Percentiles rank a stretch among this genome's conserved stretches.
phyloP scores from a whole-genome alignment of 2,329 filamentous ascomycete genomes.

The Penicillium sp. region DNA sequence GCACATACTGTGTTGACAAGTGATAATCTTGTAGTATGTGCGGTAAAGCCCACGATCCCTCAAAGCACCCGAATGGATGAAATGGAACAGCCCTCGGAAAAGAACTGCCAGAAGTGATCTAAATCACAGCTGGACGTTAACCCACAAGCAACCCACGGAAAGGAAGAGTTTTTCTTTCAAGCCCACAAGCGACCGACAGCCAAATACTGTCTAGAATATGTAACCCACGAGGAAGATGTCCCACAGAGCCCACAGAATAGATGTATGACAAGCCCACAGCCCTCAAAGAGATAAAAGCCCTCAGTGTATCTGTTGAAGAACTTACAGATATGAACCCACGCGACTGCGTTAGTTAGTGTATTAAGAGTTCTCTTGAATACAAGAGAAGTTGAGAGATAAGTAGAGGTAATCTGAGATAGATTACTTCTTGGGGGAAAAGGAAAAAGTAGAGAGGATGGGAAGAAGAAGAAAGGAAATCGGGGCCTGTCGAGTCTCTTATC shows the following conservation, averaged over 20 bases:
- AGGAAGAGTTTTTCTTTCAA: constrained; percentile 39
- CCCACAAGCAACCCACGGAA: constrained; percentile 45
- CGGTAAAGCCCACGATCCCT: constrained; percentile 41
- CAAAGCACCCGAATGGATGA: constrained; percentile 34
- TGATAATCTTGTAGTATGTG: constrained; percentile 29
- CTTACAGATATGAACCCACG: constrained; percentile 36
- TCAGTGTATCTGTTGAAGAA: constrained; percentile 41
- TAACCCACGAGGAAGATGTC: constrained; percentile 43
- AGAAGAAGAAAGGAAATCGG: constrained; percentile 28
- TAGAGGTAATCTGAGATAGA: constrained; percentile 18
- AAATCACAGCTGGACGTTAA: constrained; percentile 37
- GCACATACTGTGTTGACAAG: constrained; percentile 17
- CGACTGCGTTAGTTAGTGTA: constrained; percentile 34
- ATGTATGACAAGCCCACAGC: constrained; percentile 46
- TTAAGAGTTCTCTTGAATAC: constrained; percentile 15
- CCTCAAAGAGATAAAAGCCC: constrained; percentile 43
- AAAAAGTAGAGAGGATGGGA: constrained; percentile 19
- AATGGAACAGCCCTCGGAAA: constrained; percentile 28
- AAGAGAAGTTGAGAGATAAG: constrained; percentile 14
- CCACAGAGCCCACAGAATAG: constrained; percentile 45
- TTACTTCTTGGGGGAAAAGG: constrained; percentile 12
- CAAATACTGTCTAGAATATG: constrained; percentile 43
- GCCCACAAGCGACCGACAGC: constrained; percentile 47
- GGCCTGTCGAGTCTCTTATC: constrained; percentile 31
- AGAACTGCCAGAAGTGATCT: constrained; percentile 33